Evolutionary conservation across 257 asterid species (phyloP), one percentile per base, ranked within the genome.

Genomic region (Paraleonurus japonicus): DNA sequence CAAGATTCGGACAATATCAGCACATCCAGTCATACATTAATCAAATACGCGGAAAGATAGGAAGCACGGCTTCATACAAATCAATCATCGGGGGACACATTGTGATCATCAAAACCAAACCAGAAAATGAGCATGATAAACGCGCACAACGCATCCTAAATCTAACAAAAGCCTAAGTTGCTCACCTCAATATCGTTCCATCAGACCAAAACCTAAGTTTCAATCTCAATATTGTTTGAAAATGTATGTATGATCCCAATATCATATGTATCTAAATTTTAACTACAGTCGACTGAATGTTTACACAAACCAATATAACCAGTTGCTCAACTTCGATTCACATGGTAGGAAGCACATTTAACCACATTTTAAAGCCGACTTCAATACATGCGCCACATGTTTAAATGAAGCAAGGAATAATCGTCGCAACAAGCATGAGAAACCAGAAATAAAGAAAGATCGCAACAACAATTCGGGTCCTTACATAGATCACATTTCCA

Each of bases 401-500:
- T 7, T 4, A 65, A 27, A 30, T 6, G n/a, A 53, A 51, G 64
- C 48, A 53, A 26, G 0, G 7, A 23, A 16, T 12, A 20, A 28
- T 6, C 13, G 53, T 11, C 12, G 13, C 62, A 72, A 27, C 7
- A 16, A 20, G 5, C 58, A n/a, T n/a, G 37, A 55, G 24, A 23
- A n/a, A 13, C 66, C 32, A 22, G 4, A 11, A 45, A 45, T n/a
- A 11, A 41, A 41, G 6, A 2, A 0, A 13, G 16, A 41, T 41
- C 5, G 2, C 43, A 35, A 35, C 43, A 35, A 35, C 43, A 35
- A 35, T 8, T 8, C 43, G 39, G 39, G 39, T 7, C 39, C 9
- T 33, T 81, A 86, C 86, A 85, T 61, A 51, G 74, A 71, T 75
- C 67, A 47, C 32, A 77, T 78, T 59, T 41, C 67, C 65, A 63